Conservation (phyloP, 345 rosid genomes). For the Aquilaria sinensis region DNA sequence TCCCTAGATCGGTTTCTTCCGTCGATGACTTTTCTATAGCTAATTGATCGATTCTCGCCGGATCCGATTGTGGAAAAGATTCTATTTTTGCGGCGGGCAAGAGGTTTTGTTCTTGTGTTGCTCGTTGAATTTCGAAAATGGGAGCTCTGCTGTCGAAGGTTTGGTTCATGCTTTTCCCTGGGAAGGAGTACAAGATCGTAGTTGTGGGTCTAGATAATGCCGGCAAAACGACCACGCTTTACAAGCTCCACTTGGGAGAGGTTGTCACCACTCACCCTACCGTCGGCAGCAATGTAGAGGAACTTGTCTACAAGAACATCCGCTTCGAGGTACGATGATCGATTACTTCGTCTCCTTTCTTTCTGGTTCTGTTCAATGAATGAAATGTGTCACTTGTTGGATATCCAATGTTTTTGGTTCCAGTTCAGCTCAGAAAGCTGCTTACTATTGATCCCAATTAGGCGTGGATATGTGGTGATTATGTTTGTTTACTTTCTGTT, state of each 20-base stretch:
- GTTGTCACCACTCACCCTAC: slow-evolving; percentile 98
- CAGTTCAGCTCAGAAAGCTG: neutral
- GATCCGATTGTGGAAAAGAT: neutral
- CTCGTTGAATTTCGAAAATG: slow-evolving; percentile 28
- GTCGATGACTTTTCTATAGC: no score
- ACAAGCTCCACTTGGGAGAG: slow-evolving; percentile 88
- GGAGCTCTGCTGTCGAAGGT: slow-evolving; percentile 82
- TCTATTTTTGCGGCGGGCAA: neutral
- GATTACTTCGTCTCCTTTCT: no score
- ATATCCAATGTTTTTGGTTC: neutral
- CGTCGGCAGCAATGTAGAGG: slow-evolving; percentile 94
- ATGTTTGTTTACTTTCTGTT: no score
- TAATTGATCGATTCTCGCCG: no score
- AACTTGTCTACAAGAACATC: slow-evolving; percentile 91
- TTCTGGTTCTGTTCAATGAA: no score
- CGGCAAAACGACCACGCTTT: slow-evolving; percentile 95
- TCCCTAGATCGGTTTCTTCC: no score
- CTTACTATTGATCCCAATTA: no score
- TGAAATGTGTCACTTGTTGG: no score
- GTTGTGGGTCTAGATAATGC: slow-evolving; percentile 98
- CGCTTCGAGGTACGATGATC: slow-evolving; percentile 62
- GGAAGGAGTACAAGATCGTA: slow-evolving; percentile 94
- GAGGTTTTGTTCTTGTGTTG: neutral
- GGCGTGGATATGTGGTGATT: no score
- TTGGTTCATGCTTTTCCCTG: slow-evolving; percentile 96